A percentile compares a stretch with the other conserved stretches of the same genome.
Evolutionary conservation across 441 rosid species (phyloP).

Genomic region (Corymbia citriodora): DNA sequence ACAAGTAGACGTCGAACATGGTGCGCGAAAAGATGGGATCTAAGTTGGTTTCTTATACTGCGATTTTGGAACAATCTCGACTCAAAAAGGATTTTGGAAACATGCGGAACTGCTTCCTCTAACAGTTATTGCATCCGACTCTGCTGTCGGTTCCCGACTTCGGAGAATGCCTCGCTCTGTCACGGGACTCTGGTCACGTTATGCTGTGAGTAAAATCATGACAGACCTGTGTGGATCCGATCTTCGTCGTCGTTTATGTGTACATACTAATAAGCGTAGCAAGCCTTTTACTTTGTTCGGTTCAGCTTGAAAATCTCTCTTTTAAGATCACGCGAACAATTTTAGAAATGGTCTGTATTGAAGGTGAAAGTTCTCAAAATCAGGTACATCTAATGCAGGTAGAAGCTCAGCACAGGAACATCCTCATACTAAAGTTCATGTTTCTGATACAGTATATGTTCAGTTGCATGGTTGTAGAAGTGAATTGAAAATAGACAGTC

Average conservation of each 20-base stretch:
- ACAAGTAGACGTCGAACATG: constrained; percentile 24
- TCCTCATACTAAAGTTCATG: neutral
- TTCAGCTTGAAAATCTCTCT: neutral
- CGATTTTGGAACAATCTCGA: neutral
- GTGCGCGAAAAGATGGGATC: constrained; percentile 31
- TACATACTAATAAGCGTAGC: neutral
- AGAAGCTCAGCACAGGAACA: neutral
- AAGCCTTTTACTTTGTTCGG: neutral
- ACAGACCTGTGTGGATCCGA: neutral
- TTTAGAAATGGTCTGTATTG: neutral
- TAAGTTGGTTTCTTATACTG: constrained; percentile 5
- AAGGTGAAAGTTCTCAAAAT: neutral
- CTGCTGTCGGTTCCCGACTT: neutral
- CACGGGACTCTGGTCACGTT: neutral
- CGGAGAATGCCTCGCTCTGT: neutral
- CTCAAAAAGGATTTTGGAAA: neutral
- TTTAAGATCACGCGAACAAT: neutral
- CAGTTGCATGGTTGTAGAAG: neutral
- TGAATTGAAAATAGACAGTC: neutral
- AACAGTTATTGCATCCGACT: neutral
- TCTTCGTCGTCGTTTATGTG: neutral
- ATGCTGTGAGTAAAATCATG: neutral
- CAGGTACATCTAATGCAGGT: neutral
- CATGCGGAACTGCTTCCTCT: neutral
- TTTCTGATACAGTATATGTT: neutral